phyloP scores from a whole-genome alignment of 768 basidiomycete genomes.

The Suillus occidentalis region DNA sequence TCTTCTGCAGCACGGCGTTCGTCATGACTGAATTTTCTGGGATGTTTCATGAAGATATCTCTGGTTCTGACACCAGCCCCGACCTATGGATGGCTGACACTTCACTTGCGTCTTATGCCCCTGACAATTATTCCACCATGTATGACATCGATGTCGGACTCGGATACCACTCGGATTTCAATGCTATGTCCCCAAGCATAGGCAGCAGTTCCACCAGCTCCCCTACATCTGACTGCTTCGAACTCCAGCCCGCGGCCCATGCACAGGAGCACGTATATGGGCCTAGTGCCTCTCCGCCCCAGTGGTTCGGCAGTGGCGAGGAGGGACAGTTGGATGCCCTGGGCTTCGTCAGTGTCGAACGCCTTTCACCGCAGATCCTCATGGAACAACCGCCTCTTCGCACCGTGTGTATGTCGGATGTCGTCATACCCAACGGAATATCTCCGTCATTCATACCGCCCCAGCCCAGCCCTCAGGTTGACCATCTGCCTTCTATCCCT shows the following conservation, averaged over 20 bases:
- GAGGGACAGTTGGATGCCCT: neutral
- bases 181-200: neutral
- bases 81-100: slow-evolving; percentile 3
- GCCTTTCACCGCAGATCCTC: neutral
- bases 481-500: neutral
- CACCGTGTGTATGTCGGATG: slow-evolving; percentile 27
- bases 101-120: neutral
- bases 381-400: slow-evolving; percentile 10
- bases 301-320: neutral
- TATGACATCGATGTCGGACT: neutral
- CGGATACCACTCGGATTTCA: slow-evolving; percentile 9
- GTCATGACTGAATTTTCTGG: neutral
- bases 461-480: neutral
- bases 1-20: neutral
- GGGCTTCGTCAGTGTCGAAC: neutral
- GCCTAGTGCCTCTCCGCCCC: neutral
- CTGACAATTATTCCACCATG: neutral
- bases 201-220: neutral
- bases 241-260: slow-evolving; percentile 2
- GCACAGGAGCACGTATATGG: neutral
- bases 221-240: neutral
- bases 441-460: neutral
- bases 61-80: neutral
- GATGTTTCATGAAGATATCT: neutral
- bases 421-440: slow-evolving; percentile 10